These are phyloP conservation scores for Xerocomus minutiporus DNA, from an alignment of 1,284 basidiomycete species.

Conservation along the genomic window DNA sequence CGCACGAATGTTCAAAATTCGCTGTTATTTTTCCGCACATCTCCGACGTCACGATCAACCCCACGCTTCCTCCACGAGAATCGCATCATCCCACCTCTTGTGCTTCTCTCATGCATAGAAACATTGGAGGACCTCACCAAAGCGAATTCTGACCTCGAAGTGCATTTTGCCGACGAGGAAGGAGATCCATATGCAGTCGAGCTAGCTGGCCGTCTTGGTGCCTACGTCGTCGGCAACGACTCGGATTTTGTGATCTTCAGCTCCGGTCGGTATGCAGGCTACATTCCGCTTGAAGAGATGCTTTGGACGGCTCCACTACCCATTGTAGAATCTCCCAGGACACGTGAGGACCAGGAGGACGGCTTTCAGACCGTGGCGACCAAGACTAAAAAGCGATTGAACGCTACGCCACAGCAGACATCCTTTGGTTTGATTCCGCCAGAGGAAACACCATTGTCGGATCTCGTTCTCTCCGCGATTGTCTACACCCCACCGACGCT, in stretches of 20 bases:
- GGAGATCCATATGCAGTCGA: conserved; percentile 84
- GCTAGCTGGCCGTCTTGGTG: conserved; percentile 69
- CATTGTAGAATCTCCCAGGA: conserved; percentile 23
- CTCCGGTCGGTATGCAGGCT: conserved; percentile 69
- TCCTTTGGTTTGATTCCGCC: conserved; percentile 57
- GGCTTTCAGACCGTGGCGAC: conserved; percentile 60
- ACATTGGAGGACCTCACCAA: conserved; percentile 47
- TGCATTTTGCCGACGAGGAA: conserved; percentile 80
- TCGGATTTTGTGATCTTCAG: conserved; percentile 81
- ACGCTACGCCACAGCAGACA: conserved; percentile 25
- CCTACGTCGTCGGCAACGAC: conserved; percentile 75
- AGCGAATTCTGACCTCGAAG: conserved; percentile 38
- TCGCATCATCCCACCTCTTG: conserved; percentile 74
- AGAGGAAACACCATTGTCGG: conserved; percentile 30
- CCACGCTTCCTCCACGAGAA: conserved; percentile 69
- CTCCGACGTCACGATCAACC: conserved; percentile 60
- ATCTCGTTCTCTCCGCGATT: conserved; percentile 50
- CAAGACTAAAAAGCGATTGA: conserved; percentile 42
- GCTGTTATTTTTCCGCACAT: conserved; percentile 82
- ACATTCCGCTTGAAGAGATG: conserved; percentile 78
- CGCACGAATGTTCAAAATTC: conserved; percentile 59
- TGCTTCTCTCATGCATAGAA: conserved; percentile 57
- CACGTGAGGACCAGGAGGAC: conserved; percentile 39
- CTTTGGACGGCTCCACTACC: conserved; percentile 49
- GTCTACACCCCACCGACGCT: conserved; percentile 64